Base-by-base conservation (phyloP, 805 yeast species). In the Spencermartinsiella europaea region DNA sequence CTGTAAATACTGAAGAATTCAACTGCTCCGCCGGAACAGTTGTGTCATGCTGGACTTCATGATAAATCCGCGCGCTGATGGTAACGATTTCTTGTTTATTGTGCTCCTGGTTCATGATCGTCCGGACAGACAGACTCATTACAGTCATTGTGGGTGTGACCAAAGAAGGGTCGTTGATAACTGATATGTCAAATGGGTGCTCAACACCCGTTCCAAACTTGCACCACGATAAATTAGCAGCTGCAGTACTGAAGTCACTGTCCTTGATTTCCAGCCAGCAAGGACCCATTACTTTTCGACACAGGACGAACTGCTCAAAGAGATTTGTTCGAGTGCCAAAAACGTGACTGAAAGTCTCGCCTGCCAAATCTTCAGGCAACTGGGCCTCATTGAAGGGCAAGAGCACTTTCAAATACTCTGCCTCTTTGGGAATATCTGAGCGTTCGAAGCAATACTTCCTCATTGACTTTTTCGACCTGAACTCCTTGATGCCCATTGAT, bases 271-370 rank as follows among this genome's bases (percentile, higher is more conserved):
- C 84, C 44, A 93, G 70, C 99, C 99, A 93, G 63, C 98, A 89
- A 2, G 99, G 99, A 7, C 99, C 99, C 96, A 88, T 90, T 38
- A 93, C 74, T 55, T 83, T 81, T 56, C 85, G 74, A 63, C 83
- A 87, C 21, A 90, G 58, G 8, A 88, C 93, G 65, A 93, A 88
- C 10, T 86, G 74, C 69, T 93, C 99, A 63, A 93, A 89, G 20
- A 86, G 70, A 46, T 75, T 74, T 2, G 93, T 65, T 49, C 73
- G 77, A 2, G 86, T 73, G 42, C 98, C 98, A 68, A 89, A 88
- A 2, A 88, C 86, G 47, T 78, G 83, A 7, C 73, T 68, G 60
- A 85, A 89, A 0, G 95, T 85, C 39, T 78, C 81, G 51, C 96
- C 95, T 52, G 77, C 78, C 28, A 84, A 62, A 47, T 81, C 81